Base-by-base conservation (phyloP, 75 land plant genomes). In the Sequoia sempervirens region DNA sequence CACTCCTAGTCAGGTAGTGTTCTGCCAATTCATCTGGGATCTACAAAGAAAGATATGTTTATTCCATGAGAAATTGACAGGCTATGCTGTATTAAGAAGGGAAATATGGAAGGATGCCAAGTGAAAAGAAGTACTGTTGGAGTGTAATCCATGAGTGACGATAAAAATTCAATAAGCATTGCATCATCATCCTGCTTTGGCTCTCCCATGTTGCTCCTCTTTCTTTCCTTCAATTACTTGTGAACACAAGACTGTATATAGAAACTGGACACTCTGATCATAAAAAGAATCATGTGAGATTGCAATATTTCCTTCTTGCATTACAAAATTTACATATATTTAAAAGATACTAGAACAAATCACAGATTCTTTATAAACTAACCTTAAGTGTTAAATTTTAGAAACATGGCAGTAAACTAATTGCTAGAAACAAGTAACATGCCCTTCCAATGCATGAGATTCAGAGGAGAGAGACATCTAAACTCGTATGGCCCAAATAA, bases 1-100 rank as follows among this genome's bases (percentile, higher is more conserved):
- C 99, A 64, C 99, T 97, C 87, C 89, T 93, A 41, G 85, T 91
- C 37, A 97, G 85, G 84, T 95, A 97, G 80, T 95, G 93, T 92
- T 97, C 99, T 54, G 95, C 99, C 84, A 97, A 83, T 80, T 97
- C 97, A 81, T 97, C 99, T 20, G 99, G 99, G n/a, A 97, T 95
- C 99, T 96, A 89, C 37, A 79, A 36, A 81, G 70, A 64, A 64
- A 53, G 50, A 30, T 50, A 52, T 58, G 8, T 3, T 13, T n/a
- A 40, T 15, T 5, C 23, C 41, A 14, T 70, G 20, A 85, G 73
- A 75, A 64, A 76, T 32, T 36, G 54, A 86, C 45, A 74, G 5
- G 45, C 26, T 72, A 70, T 47, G 38, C 28, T 50, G 47, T 85
- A 46, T 26, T 15, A 13, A 0, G 73, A 75, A 41, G 30, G 12